Conservation (phyloP, 306 rosid genomes). For the Vigna angularis region DNA sequence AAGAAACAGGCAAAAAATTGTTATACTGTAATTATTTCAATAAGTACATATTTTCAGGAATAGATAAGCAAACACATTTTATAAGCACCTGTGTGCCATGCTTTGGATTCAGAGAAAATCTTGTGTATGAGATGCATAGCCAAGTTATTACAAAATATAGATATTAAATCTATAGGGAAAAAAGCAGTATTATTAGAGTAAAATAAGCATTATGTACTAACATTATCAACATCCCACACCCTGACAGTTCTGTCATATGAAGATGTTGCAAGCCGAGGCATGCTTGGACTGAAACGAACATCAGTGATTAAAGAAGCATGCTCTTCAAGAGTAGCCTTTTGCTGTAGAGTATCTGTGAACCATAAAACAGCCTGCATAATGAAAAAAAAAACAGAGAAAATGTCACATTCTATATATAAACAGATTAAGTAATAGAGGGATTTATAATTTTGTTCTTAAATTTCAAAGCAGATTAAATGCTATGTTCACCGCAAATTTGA, state of each 20-base stretch:
- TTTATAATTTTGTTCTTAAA: slow-evolving; percentile 6
- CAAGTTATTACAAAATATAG: slow-evolving; percentile 16
- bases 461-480: slow-evolving; percentile 16
- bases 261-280: slow-evolving; percentile 94
- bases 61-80: not conserved
- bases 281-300: slow-evolving; percentile 98
- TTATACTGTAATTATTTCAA: not conserved
- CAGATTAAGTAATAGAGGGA: slow-evolving; percentile 14
- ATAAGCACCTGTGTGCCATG: not conserved
- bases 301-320: slow-evolving; percentile 82
- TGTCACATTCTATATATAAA: slow-evolving; percentile 31
- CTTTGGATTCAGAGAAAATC: not conserved
- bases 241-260: slow-evolving; percentile 96
- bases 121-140: slow-evolving; percentile 8
- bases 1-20: slow-evolving; percentile 8
- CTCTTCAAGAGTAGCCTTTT: slow-evolving; percentile 79
- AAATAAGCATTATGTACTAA: slow-evolving; percentile 54
- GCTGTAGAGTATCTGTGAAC: slow-evolving; percentile 82
- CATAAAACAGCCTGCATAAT: slow-evolving; percentile 88
- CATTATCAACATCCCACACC: slow-evolving; percentile 98
- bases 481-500: slow-evolving; percentile 26
- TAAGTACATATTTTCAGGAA: not conserved
- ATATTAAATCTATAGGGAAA: slow-evolving; percentile 9
- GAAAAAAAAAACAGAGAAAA: slow-evolving; percentile 1
- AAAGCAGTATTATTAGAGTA: not conserved